Percentiles rank a stretch among this genome's conserved stretches.
These are phyloP conservation scores for Entamoeba invadens DNA, from an alignment of 208 protist genomes.

Conservation along the genomic window DNA sequence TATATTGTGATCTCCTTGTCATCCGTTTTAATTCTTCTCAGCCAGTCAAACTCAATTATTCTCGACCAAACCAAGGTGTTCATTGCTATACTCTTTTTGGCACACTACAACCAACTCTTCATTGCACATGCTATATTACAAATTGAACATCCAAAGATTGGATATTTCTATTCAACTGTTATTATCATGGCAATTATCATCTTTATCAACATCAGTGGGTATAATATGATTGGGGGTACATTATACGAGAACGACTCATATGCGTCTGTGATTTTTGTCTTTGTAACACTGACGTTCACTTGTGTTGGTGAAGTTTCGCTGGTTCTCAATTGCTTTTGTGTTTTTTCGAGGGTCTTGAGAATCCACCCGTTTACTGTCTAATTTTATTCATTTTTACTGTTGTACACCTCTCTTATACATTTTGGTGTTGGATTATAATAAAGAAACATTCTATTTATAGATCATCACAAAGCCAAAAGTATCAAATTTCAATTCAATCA, in stretches of 20 bases:
- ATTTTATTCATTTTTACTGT: no score
- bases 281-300: not conserved
- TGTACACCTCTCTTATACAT: no score
- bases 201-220: not conserved
- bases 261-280: not conserved
- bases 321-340: not conserved
- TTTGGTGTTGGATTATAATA: no score
- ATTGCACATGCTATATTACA: not conserved
- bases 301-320: not conserved
- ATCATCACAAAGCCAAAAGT: no score
- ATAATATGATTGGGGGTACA: not conserved
- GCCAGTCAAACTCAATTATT: not conserved
- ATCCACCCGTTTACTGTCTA: not conserved
- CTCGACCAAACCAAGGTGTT: not conserved
- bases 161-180: not conserved
- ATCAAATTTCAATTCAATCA: no score
- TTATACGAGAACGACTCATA: not conserved
- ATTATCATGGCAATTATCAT: not conserved
- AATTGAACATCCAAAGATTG: not conserved
- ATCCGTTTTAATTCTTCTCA: not conserved
- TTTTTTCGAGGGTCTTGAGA: not conserved
- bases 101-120: not conserved
- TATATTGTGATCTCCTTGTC: not conserved
- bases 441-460: no score
- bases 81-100: not conserved